phyloP scores from a whole-genome alignment of 352 stramenopile species.

The Phytophthora multivora region DNA sequence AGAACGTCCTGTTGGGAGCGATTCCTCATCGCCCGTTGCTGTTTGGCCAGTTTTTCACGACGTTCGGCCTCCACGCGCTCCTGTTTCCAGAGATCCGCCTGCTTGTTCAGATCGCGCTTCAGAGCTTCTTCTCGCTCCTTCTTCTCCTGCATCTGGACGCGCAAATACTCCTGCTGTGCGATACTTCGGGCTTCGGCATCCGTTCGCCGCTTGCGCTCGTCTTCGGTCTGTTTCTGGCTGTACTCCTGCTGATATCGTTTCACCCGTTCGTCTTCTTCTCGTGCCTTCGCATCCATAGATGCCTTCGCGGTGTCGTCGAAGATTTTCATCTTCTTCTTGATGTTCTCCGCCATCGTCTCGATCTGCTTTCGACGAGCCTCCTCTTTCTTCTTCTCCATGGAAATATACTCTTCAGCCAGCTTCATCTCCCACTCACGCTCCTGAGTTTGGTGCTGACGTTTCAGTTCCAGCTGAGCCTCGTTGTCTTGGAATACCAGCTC shows the following conservation, averaged over 20 bases:
- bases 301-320: constrained; percentile 82
- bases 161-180: constrained; percentile 60
- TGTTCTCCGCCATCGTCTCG: constrained; percentile 70
- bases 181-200: constrained; percentile 56
- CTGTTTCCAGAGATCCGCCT: constrained; percentile 81
- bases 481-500: constrained; percentile 68
- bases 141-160: constrained; percentile 75
- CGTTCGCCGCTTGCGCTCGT: constrained; percentile 54
- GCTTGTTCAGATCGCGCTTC: constrained; percentile 74
- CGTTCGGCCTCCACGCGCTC: constrained; percentile 66
- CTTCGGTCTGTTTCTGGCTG: constrained; percentile 53
- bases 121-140: constrained; percentile 52
- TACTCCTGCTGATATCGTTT: constrained; percentile 73
- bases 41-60: constrained; percentile 48
- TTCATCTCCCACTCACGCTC: constrained; percentile 72
- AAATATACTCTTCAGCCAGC: constrained; percentile 70
- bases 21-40: constrained; percentile 60
- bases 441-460: constrained; percentile 51
- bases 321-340: constrained; percentile 87
- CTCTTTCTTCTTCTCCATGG: constrained; percentile 79
- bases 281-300: constrained; percentile 57
- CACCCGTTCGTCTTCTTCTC: constrained; percentile 72
- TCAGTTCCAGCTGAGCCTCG: constrained; percentile 60
- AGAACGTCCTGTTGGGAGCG: constrained; percentile 67
- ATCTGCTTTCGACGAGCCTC: constrained; percentile 61